These are phyloP conservation scores for Camelina sativa DNA, from an alignment of 345 rosid species.

Conservation along the genomic window DNA sequence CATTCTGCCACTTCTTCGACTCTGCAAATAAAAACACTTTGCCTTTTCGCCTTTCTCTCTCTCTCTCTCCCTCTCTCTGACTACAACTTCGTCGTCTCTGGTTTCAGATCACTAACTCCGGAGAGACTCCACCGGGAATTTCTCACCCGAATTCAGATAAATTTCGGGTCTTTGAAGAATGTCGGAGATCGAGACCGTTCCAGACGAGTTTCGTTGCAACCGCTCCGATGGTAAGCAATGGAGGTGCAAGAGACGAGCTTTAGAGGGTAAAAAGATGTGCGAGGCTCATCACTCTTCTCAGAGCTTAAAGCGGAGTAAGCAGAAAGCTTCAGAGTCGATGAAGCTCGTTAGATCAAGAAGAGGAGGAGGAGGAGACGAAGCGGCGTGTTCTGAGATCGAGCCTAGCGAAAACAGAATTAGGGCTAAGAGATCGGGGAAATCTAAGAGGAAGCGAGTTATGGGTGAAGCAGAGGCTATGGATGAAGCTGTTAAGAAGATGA, in stretches of 20 bases:
- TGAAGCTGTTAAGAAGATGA: constrained; percentile 61
- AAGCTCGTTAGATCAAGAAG: constrained; percentile 55
- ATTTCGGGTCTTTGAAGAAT: constrained; percentile 41
- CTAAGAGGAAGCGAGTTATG: constrained; percentile 48
- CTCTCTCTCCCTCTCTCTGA: constrained; percentile 5
- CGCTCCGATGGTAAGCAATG: constrained; percentile 92
- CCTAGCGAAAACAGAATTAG: constrained; percentile 49
- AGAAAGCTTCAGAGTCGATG: constrained; percentile 68
- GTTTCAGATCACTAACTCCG: constrained; percentile 24
- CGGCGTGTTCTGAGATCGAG: constrained; percentile 27
- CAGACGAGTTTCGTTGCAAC: constrained; percentile 87
- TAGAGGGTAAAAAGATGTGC: constrained; percentile 81
- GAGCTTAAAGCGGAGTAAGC: constrained; percentile 55
- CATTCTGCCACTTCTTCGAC: constrained; percentile 27
- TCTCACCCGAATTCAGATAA: constrained; percentile 9
- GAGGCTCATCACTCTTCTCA: constrained; percentile 81
- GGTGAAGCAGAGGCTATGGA: constrained; percentile 57
- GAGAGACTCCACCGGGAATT: constrained; percentile 1
- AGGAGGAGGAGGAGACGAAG: constrained; percentile 34
- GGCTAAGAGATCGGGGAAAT: constrained; percentile 54
- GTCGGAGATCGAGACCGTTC: constrained; percentile 58
- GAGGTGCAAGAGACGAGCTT: constrained; percentile 84
- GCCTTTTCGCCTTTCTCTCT: neutral
- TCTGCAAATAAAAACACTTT: constrained; percentile 24
- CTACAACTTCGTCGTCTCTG: constrained; percentile 3